Evolutionary conservation across 805 yeast species (phyloP), one percentile per base, ranked within the genome.

Genomic region (Candida mattraensis): DNA sequence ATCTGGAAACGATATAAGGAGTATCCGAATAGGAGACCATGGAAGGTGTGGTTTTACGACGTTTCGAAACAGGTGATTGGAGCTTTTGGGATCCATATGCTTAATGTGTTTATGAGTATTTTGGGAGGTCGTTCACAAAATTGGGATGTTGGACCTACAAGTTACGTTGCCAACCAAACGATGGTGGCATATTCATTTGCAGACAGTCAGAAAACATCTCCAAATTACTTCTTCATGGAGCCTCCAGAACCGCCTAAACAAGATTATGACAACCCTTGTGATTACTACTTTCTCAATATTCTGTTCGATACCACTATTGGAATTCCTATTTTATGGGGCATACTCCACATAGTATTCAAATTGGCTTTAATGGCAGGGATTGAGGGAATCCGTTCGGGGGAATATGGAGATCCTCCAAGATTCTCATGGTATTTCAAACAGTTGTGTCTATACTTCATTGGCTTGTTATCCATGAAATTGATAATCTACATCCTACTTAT

Each of bases 301-400:
- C 70, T 91, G 18, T 75, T 91, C 55, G 99, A 91, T 59, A 89
- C 98, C 26, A 91, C 99, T 0, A 72, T 89, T 5, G 99, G 99
- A 0, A 91, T 91, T 3, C 94, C 94, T 5, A 74, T 91, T 2
- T 63, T 84, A 17, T 84, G 86, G 78, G 59, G 60, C 5, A 60
- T 67, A 16, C 67, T 89, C 18, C 72, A 72, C 40, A 42, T 67
- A 3, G 66, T 80, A 1, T 82, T 80, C 54, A 61, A 58, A 11
- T 35, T 67, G 2, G 74, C 76, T 14, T 66, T 65, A 44, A 53
- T 51, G 20, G 48, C 71, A 3, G 69, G 76, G 15, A 61, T 74
- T n/a, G 39, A 62, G 24, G 74, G 74, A 32, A 63, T 72, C 11
- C 70, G 70, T 30, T 67, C 74, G 47, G 80, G 79, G n/a, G 71